A percentile compares a stretch with the other conserved stretches of the same genome.
These are phyloP conservation scores for Dendrobium chrysotoxum DNA, from an alignment of 106 monocot genomes.

Conservation along the genomic window DNA sequence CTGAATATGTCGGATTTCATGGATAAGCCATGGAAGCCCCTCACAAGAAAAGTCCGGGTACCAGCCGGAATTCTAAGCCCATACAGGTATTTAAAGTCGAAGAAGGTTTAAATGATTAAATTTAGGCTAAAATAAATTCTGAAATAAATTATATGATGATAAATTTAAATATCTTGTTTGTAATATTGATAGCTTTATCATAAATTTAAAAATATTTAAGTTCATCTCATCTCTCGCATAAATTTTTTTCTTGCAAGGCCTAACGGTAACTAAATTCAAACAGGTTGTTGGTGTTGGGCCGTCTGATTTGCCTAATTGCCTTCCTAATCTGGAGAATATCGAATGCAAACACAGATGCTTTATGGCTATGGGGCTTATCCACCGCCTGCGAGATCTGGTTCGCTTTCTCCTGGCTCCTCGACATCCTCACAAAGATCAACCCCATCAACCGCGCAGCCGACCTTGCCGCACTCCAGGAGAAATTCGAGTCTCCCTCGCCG, in stretches of 20 bases:
- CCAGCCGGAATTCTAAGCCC: constrained; percentile 47
- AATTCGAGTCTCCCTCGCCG: constrained; percentile 47
- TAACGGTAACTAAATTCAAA: background rate
- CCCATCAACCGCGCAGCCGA: constrained; percentile 86
- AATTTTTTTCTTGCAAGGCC: no score
- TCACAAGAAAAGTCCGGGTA: constrained; percentile 64
- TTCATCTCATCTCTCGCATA: no score
- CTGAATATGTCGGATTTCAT: constrained; percentile 59
- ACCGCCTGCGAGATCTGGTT: constrained; percentile 91
- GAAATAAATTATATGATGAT: no score
- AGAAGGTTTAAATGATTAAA: background rate
- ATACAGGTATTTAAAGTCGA: constrained; percentile 28
- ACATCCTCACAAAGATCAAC: constrained; percentile 86
- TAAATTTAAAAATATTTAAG: no score
- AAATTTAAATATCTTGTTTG: no score
- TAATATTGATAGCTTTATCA: no score
- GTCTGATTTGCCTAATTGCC: constrained; percentile 34
- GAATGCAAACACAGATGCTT: constrained; percentile 75
- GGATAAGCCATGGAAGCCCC: constrained; percentile 93
- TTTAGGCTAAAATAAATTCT: no score
- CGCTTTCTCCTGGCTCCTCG: constrained; percentile 86
- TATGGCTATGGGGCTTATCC: constrained; percentile 91
- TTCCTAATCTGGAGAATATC: constrained; percentile 67
- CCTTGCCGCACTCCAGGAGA: constrained; percentile 57
- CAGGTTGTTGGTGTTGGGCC: constrained; percentile 48